Conservation (phyloP, 805 yeast genomes). For the Ogataea paradorogensis region DNA sequence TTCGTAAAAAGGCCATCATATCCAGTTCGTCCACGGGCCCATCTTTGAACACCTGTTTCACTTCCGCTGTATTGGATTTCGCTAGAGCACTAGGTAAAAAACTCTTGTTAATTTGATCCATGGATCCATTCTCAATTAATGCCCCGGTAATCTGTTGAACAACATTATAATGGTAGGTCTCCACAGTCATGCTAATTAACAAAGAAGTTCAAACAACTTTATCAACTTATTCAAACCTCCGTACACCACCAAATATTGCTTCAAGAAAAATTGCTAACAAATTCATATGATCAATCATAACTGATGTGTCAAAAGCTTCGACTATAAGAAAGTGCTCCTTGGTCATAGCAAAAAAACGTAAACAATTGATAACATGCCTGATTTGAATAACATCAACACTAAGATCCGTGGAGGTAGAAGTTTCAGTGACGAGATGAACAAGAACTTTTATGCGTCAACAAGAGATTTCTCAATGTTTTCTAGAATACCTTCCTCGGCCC, state of each 20-base stretch:
- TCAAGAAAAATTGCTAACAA: conserved; percentile 1
- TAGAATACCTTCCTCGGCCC: conserved; percentile 12
- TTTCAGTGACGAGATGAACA: conserved; percentile 2
- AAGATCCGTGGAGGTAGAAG: conserved; percentile 7
- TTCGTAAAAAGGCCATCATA: conserved; percentile 9
- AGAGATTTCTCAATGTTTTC: conserved; percentile 16
- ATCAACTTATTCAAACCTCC: background rate
- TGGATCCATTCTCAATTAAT: background rate
- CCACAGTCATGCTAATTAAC: conserved; percentile 7
- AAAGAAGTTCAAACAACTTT: background rate
- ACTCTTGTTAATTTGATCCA: background rate
- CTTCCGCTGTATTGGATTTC: background rate
- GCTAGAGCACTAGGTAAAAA: background rate
- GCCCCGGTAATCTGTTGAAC: conserved; percentile 7
- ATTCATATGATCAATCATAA: conserved; percentile 5
- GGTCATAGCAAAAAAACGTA: background rate
- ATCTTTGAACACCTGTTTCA: conserved; percentile 2
- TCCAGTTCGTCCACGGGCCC: conserved; percentile 9
- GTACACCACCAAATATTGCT: background rate
- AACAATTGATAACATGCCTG: conserved; percentile 9
- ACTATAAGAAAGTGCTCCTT: conserved; percentile 5
- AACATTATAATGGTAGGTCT: conserved; percentile 5
- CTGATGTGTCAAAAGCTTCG: conserved; percentile 7
- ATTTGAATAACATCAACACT: conserved; percentile 9
- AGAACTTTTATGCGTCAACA: conserved; percentile 3